These are phyloP conservation scores for Xenoacremonium recifei DNA, from an alignment of 2,329 filamentous ascomycete genomes.

Conservation along the genomic window DNA sequence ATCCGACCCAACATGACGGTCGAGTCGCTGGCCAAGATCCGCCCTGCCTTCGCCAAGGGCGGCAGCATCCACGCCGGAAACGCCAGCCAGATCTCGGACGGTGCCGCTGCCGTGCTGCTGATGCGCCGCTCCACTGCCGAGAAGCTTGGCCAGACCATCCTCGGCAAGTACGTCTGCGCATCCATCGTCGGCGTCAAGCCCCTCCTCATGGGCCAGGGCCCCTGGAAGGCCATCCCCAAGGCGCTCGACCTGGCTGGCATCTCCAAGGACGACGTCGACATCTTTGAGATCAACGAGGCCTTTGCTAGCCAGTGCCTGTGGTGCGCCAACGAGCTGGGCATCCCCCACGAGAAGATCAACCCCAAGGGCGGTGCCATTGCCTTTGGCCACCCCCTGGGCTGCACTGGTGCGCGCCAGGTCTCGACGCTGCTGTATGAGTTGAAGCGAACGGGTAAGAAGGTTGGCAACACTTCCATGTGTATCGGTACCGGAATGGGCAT, in stretches of 20 bases:
- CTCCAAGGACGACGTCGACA: slow-evolving; percentile 85
- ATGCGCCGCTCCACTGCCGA: slow-evolving; percentile 94
- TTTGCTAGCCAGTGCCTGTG: slow-evolving; percentile 94
- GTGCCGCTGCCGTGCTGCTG: slow-evolving; percentile 88
- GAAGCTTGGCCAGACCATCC: slow-evolving; percentile 79
- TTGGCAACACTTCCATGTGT: slow-evolving; percentile 96
- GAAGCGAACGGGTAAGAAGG: slow-evolving; percentile 75
- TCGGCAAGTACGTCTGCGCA: slow-evolving; percentile 89
- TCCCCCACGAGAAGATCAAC: slow-evolving; percentile 87
- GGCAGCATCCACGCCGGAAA: slow-evolving; percentile 96
- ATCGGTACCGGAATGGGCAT: slow-evolving; percentile 97
- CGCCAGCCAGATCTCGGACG: slow-evolving; percentile 92
- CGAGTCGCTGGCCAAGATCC: slow-evolving; percentile 88
- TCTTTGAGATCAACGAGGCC: slow-evolving; percentile 99
- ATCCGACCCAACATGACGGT: slow-evolving; percentile 80
- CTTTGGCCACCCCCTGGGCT: slow-evolving; percentile 92
- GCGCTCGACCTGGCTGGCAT: slow-evolving; percentile 87
- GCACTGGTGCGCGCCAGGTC: slow-evolving; percentile 91
- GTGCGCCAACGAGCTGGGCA: slow-evolving; percentile 83
- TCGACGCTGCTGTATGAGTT: slow-evolving; percentile 90
- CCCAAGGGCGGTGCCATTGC: slow-evolving; percentile 96
- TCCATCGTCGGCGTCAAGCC: slow-evolving; percentile 87
- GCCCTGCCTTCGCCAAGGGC: slow-evolving; percentile 84
- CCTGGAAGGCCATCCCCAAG: slow-evolving; percentile 93
- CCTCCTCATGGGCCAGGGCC: slow-evolving; percentile 92